Conservation (phyloP, 495 filamentous ascomycete species). For the Penicillium goetzii region DNA sequence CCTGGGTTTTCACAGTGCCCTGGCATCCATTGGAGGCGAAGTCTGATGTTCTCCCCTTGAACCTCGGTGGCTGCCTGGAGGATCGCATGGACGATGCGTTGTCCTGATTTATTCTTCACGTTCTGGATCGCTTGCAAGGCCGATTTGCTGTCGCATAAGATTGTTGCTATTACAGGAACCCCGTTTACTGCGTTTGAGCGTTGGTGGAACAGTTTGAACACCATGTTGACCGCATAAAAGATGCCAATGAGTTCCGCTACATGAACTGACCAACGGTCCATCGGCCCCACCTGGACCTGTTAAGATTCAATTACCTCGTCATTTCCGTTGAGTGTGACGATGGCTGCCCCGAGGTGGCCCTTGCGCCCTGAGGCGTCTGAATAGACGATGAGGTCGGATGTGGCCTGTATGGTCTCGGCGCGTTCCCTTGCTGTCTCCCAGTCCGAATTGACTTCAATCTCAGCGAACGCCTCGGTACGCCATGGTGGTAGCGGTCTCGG, state of each 20-base stretch:
- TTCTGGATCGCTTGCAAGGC: slow-evolving; percentile 25
- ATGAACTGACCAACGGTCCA: neutral
- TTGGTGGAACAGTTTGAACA: too few relatives aligned
- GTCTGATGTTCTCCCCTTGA: slow-evolving; percentile 10
- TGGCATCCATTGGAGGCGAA: slow-evolving; percentile 28
- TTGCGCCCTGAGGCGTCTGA: slow-evolving; percentile 28
- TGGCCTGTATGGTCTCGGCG: slow-evolving; percentile 7
- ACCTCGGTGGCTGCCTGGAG: slow-evolving; percentile 23
- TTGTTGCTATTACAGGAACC: slow-evolving; percentile 10
- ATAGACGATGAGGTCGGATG: slow-evolving; percentile 23
- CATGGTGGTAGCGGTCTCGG: slow-evolving; percentile 25
- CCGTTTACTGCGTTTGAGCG: too few relatives aligned
- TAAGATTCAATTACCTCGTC: slow-evolving; percentile 14
- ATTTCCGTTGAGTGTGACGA: slow-evolving; percentile 14
- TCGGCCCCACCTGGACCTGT: slow-evolving; percentile 16
- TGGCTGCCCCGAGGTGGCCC: slow-evolving; percentile 21
- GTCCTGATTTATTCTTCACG: slow-evolving; percentile 24
- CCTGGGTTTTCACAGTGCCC: slow-evolving; percentile 18
- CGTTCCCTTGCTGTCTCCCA: slow-evolving; percentile 25
- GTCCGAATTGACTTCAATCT: slow-evolving; percentile 28
- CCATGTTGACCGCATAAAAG: too few relatives aligned
- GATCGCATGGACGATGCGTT: slow-evolving; percentile 28
- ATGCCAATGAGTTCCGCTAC: neutral
- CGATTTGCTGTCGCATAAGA: slow-evolving; percentile 24
- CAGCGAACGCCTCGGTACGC: slow-evolving; percentile 23